These are phyloP conservation scores for Candida golubevii DNA, from an alignment of 805 yeast genomes.

Conservation along the genomic window DNA sequence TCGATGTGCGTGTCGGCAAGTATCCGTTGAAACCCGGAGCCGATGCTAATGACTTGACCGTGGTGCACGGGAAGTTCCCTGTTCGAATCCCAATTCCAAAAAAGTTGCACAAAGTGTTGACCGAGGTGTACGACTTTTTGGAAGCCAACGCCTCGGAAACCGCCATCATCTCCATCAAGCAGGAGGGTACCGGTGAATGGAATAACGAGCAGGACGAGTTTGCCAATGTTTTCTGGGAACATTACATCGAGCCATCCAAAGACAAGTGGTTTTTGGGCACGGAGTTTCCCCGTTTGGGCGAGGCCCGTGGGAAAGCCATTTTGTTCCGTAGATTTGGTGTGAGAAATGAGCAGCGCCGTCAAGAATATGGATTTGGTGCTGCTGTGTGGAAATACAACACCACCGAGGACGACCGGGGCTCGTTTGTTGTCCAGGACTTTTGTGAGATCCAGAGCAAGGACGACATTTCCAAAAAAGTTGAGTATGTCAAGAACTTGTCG, in stretches of 20 bases:
- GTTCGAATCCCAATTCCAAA: conserved; percentile 57
- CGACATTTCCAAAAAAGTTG: conserved; percentile 54
- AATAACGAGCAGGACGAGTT: conserved; percentile 61
- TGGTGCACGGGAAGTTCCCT: conserved; percentile 74
- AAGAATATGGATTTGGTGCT: conserved; percentile 64
- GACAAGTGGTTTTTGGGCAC: conserved; percentile 58
- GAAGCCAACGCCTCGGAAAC: conserved; percentile 51
- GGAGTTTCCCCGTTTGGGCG: conserved; percentile 54
- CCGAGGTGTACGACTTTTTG: conserved; percentile 58
- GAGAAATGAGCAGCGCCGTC: conserved; percentile 37
- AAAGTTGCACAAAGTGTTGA: conserved; percentile 47
- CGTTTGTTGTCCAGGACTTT: conserved; percentile 66
- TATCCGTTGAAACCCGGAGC: conserved; percentile 50
- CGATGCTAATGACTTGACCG: conserved; percentile 53
- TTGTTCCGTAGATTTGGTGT: conserved; percentile 72
- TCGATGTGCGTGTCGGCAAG: conserved; percentile 63
- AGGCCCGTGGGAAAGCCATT: conserved; percentile 61
- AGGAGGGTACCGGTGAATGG: conserved; percentile 70
- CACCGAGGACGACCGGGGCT: conserved; percentile 59
- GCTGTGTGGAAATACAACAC: conserved; percentile 63
- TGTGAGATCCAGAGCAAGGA: conserved; percentile 54
- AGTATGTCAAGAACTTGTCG: conserved; percentile 53
- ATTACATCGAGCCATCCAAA: conserved; percentile 45
- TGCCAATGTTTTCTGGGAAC: conserved; percentile 55
- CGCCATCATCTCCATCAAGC: conserved; percentile 65